Evolutionary conservation across 2,329 filamentous ascomycete species (phyloP).

Genomic region (Calonectria hongkongensis): DNA sequence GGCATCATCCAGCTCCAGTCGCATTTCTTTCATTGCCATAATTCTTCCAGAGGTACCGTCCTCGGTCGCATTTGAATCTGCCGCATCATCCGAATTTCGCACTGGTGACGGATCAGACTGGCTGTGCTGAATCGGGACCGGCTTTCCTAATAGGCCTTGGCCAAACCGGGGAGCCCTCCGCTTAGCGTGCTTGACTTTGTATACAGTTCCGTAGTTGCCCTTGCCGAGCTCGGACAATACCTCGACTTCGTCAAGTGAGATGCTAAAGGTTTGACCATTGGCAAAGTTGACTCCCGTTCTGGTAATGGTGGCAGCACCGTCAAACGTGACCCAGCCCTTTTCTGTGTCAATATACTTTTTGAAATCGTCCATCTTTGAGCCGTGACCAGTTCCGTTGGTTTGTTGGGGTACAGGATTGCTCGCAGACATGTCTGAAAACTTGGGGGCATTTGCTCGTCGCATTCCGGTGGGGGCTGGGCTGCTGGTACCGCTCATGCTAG

Average conservation of each 20-base stretch:
- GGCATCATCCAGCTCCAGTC: constrained; percentile 94
- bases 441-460: constrained; percentile 62
- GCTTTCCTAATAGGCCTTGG: constrained; percentile 72
- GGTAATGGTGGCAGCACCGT: constrained; percentile 92
- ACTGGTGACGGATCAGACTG: constrained; percentile 60
- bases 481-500: constrained; percentile 46
- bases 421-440: constrained; percentile 64
- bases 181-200: constrained; percentile 93
- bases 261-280: constrained; percentile 91
- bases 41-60: constrained; percentile 81
- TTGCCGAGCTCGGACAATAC: constrained; percentile 95
- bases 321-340: constrained; percentile 92
- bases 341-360: constrained; percentile 92
- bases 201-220: constrained; percentile 98
- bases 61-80: constrained; percentile 54
- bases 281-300: constrained; percentile 94
- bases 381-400: constrained; percentile 62
- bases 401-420: constrained; percentile 43
- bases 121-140: constrained; percentile 60
- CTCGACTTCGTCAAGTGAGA: constrained; percentile 96
- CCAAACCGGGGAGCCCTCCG: constrained; percentile 75
- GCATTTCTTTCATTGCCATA: constrained; percentile 99
- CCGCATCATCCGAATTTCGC: constrained; percentile 54
- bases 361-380: constrained; percentile 75
- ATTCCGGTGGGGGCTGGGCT: constrained; percentile 50